Evolutionary conservation across 2,329 filamentous ascomycete species (phyloP), one percentile per base, ranked within the genome.

Genomic region (Hypomyces perniciosus): DNA sequence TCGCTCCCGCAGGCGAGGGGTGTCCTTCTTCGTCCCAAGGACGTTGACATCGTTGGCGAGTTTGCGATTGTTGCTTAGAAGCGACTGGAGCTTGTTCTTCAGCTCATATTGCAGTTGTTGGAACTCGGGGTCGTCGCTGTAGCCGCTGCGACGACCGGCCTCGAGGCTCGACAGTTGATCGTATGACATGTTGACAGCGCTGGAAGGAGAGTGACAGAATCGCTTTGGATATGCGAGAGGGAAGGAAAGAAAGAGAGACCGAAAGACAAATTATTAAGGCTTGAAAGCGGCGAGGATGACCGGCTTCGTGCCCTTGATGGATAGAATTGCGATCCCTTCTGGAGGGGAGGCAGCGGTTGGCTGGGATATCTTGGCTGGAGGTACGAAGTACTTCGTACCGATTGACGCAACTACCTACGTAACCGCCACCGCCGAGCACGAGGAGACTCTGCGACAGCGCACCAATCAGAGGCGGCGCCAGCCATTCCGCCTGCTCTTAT

Each of bases 41-140:
- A 95, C 83, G 38, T 83, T 83, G 55, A 97, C 83, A 70, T 97
- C 89, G 61, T 86, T 87, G 57, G 85, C 85, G 26, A 99, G 79
- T 53, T 89, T 85, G 51, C 88, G 84, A 61, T 96, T 92, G 69
- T 91, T 93, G 57, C 86, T 87, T 48, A 91, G 91, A 55, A 99
- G 80, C 55, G 85, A 84, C 73, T 96, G 96, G 46, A 99, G 79
- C 68, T 92, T 87, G 69, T 89, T 87, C 70, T 88, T 95, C 54
- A 97, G 81, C 53, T 86, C 80, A 64, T 88, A 84, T 55, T 91
- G 89, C 60, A 95, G 81, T 52, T 81, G 79, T 64, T 89, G 81
- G 77, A 97, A 99, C 57, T 90, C 90, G 46, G 93, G 93, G 67
- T 97, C 90, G 72, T 99, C 93, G 64, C 81, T 78, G 72, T 96